Base-by-base conservation (phyloP, 2,329 filamentous ascomycete genomes). In the Colletotrichum limetticola region DNA sequence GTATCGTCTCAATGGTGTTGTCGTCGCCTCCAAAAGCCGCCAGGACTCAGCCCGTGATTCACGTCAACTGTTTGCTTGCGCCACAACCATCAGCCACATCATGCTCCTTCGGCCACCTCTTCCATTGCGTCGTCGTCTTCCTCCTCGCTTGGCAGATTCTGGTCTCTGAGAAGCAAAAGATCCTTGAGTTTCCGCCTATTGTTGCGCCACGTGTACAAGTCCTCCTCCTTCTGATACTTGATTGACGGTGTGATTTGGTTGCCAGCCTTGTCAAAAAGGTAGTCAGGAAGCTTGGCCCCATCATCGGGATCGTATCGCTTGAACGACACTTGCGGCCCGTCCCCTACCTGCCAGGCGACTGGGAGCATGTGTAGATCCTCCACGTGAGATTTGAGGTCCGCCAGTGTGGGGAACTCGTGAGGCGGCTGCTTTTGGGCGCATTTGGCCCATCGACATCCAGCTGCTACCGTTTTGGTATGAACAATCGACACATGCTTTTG, bases 181-280 rank as follows among this genome's bases (percentile, higher is more conserved):
- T 83, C 81, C 75, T 82, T 83, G 16, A 91, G 77, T 75, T 82
- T 85, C 66, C 82, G 80, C 58, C 82, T 80, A 46, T 88, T 86
- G 53, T 81, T 82, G 74, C 82, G 84, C 77, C 81, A 84, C 3
- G 88, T 86, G 19, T 82, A 77, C 0, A 84, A 77, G 67, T 85
- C 85, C 76, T 91, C 89, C n/a, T 87, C 72, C 66, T 82, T 75
- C 78, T 91, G 89, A 30, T 85, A 81, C n/a, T 78, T 78, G 24
- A 92, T 80, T 14, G 87, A 90, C 0, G 90, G 90, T 6, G 90
- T 92, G 42, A 92, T 85, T 78, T 91, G 89, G 4, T 83, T 82
- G 16, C 90, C 90, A 16, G 85, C 74, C 37, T 80, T 77, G 66
- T 90, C 87, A 64, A 87, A 86, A 0, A 92, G 83, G 76, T 88